Base-by-base conservation (phyloP, 768 basidiomycete genomes). In the Kwoniella shandongensis region DNA sequence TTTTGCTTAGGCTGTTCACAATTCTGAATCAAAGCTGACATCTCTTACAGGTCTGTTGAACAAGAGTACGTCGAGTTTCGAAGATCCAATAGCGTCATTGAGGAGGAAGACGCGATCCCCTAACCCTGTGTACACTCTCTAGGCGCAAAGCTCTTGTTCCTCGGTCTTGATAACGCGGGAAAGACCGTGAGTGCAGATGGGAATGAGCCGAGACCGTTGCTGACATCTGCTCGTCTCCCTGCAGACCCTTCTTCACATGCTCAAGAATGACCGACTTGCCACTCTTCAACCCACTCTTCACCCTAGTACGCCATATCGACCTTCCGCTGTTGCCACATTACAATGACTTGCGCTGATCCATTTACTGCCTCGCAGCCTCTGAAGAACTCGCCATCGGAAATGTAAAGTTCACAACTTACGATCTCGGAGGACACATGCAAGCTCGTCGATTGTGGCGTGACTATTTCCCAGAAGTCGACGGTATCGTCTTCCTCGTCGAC, bases 391-490 rank as follows among this genome's bases (percentile, higher is more conserved):
- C 96, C 23, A 98, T 98, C 76, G 96, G 96, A 54, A 96, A 92
- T 74, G 89, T 98, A 69, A 98, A 97, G 78, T 99, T 99, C 81
- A 98, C 91, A 23, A 98, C 96, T 0, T 93, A 96, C 69, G 96
- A 99, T 78, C 82, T 99, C 50, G 96, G 96, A 71, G 96, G 96
- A 75, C 96, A 98, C 80, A 86, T 88, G 77, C 94, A 97, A 85
- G 96, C 96, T 51, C 93, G 96, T 67, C 90, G 96, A 66, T 87
- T 98, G 76, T 99, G 96, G 96, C 86, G 92, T 57, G 93, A 99
- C 79, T 99, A 98, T 81, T 98, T 99, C 86, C 96, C 96, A 47
- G 96, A 98, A 78, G 96, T 98, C 40, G 92, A 99, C 70, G 94
- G 91, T 17, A 97, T 99, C 70, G 86, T 98, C 73, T 99, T 98